These are phyloP conservation scores for Fusarium phyllophilum DNA, from an alignment of 2,329 filamentous ascomycete genomes.

Conservation along the genomic window DNA sequence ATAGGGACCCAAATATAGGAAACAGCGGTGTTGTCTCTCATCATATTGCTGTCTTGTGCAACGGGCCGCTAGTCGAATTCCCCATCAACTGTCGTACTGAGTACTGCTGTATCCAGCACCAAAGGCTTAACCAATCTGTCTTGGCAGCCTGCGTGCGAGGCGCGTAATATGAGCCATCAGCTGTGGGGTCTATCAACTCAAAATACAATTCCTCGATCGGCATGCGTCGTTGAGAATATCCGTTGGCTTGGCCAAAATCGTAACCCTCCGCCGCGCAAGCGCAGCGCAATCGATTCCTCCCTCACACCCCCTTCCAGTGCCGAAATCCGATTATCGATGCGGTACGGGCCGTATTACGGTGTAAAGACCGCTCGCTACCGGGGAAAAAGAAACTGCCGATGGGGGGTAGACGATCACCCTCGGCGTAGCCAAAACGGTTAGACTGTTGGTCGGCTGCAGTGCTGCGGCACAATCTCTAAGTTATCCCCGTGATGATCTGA, in stretches of 20 bases:
- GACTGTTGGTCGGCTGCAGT: neutral
- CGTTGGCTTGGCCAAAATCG: neutral
- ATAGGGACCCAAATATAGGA: accelerated
- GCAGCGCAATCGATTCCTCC: neutral
- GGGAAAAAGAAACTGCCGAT: neutral
- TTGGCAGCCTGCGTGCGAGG: too few relatives aligned
- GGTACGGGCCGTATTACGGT: neutral
- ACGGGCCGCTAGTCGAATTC: accelerated
- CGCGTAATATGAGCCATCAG: too few relatives aligned
- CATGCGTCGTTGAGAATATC: neutral
- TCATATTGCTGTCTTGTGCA: accelerated
- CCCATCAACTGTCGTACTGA: too few relatives aligned
- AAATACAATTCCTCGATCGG: accelerated
- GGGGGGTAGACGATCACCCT: neutral
- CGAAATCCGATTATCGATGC: neutral
- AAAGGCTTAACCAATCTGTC: neutral
- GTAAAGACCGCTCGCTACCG: neutral
- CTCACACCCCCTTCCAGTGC: neutral
- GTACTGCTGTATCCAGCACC: accelerated
- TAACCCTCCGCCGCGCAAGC: neutral
- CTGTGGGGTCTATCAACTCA: too few relatives aligned
- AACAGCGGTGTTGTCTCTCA: accelerated
- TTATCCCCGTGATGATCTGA: neutral
- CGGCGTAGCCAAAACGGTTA: neutral
- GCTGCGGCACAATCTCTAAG: neutral